Conservation (phyloP, 352 stramenopile species). For the Phytophthora hybrid region DNA sequence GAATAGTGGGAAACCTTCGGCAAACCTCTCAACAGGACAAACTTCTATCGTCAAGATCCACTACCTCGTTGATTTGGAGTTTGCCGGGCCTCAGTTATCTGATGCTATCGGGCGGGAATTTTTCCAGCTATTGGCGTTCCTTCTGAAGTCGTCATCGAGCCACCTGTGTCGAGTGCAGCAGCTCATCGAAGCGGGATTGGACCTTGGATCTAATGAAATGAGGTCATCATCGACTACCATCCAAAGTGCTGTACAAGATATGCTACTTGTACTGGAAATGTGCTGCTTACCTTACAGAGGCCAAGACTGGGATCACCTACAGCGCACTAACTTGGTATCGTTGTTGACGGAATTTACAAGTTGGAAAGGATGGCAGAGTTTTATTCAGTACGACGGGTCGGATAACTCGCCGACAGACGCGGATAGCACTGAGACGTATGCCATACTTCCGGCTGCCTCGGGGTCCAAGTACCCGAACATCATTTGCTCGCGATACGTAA, state of each 20-base stretch:
- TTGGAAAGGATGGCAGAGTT: constrained; percentile 83
- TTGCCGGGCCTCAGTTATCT: constrained; percentile 57
- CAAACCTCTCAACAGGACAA: constrained; percentile 17
- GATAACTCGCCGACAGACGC: constrained; percentile 50
- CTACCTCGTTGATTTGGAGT: constrained; percentile 77
- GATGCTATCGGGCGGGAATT: constrained; percentile 67
- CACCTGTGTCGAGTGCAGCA: constrained; percentile 53
- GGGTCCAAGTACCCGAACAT: constrained; percentile 75
- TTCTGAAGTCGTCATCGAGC: constrained; percentile 56
- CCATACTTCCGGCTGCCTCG: constrained; percentile 66
- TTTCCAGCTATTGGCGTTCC: constrained; percentile 66
- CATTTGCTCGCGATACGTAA: constrained; percentile 69
- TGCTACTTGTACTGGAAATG: constrained; percentile 78
- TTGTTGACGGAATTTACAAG: constrained; percentile 78
- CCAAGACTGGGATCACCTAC: constrained; percentile 70
- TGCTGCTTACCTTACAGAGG: constrained; percentile 80
- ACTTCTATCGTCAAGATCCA: constrained; percentile 70
- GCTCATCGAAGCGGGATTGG: constrained; percentile 33
- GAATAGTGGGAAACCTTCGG: constrained; percentile 1
- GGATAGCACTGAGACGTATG: constrained; percentile 41
- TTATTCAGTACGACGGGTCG: constrained; percentile 57
- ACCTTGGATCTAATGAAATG: constrained; percentile 8
- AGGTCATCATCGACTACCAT: constrained; percentile 40
- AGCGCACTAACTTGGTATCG: constrained; percentile 63
- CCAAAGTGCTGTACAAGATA: constrained; percentile 69